Conservation (phyloP, 345 rosid species). For the rapeseed (Brassica napus) region DNA sequence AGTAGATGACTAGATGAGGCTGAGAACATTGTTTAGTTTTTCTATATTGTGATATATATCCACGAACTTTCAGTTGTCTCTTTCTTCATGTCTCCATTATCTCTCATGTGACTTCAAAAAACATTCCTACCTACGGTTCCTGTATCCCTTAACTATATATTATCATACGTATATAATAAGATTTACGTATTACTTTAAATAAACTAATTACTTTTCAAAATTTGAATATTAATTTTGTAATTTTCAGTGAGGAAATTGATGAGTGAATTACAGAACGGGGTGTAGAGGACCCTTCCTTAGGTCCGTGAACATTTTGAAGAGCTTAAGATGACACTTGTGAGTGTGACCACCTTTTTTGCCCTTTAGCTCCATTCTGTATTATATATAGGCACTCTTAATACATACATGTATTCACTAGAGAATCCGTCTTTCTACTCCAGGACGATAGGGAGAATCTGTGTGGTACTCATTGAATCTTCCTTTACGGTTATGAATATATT, state of each 20-base stretch:
- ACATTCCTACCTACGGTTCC: constrained; percentile 20
- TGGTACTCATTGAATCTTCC: constrained; percentile 16
- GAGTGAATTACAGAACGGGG: neutral
- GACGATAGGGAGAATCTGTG: constrained; percentile 23
- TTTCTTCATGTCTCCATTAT: constrained; percentile 27
- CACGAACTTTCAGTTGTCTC: constrained; percentile 25
- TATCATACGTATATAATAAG: neutral
- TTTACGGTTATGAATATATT: constrained; percentile 1
- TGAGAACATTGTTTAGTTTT: constrained; percentile 8
- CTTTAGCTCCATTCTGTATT: neutral
- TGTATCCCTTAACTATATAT: neutral
- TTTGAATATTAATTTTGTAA: neutral
- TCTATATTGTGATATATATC: neutral
- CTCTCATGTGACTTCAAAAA: constrained; percentile 27
- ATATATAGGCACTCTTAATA: neutral
- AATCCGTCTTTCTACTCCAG: constrained; percentile 15
- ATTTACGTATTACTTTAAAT: neutral
- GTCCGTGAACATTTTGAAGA: constrained; percentile 27
- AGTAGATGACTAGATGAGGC: neutral
- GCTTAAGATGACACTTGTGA: neutral
- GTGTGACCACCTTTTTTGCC: constrained; percentile 20
- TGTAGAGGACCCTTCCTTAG: neutral
- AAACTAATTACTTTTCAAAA: neutral
- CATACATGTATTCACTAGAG: neutral
- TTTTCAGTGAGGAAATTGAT: neutral